Conservation (phyloP, 306 rosid genomes). For the Vicia faba region DNA sequence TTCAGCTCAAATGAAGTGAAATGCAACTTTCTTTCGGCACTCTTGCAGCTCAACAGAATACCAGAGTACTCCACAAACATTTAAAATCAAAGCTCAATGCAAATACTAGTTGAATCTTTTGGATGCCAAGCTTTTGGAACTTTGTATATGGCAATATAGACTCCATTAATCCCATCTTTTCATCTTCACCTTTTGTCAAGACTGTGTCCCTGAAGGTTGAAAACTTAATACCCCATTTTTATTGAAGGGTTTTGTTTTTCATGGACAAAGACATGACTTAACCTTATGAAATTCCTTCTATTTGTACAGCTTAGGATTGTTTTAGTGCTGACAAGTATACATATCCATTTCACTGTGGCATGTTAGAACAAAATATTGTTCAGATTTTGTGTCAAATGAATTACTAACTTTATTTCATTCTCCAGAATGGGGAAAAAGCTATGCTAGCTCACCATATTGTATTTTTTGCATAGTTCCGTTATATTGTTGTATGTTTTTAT, state of each 20-base stretch:
- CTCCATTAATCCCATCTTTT: conserved; percentile 44
- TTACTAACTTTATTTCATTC: conserved; percentile 43
- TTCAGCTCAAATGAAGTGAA: conserved; percentile 27
- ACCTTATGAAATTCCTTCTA: conserved; percentile 47
- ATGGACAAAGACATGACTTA: conserved; percentile 46
- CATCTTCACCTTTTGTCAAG: conserved; percentile 48
- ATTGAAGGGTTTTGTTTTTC: conserved; percentile 48
- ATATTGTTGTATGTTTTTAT: not conserved
- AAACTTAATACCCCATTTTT: conserved; percentile 54
- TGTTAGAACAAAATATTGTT: not conserved
- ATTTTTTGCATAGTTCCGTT: not conserved
- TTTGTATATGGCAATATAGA: conserved; percentile 45
- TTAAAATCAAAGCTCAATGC: not conserved
- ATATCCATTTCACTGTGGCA: conserved; percentile 45
- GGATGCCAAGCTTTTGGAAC: conserved; percentile 38
- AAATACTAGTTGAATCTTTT: conserved; percentile 36
- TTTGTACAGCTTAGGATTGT: conserved; percentile 82
- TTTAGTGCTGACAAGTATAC: conserved; percentile 66
- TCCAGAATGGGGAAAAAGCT: conserved; percentile 36
- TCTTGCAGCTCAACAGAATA: conserved; percentile 27
- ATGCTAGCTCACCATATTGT: not conserved
- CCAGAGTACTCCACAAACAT: conserved; percentile 20
- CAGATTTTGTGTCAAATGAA: conserved; percentile 42
- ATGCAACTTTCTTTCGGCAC: conserved; percentile 6
- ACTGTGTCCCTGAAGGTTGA: conserved; percentile 45